Base-by-base conservation (phyloP, 139 green algal genomes). In the Pleodorina starrii region DNA sequence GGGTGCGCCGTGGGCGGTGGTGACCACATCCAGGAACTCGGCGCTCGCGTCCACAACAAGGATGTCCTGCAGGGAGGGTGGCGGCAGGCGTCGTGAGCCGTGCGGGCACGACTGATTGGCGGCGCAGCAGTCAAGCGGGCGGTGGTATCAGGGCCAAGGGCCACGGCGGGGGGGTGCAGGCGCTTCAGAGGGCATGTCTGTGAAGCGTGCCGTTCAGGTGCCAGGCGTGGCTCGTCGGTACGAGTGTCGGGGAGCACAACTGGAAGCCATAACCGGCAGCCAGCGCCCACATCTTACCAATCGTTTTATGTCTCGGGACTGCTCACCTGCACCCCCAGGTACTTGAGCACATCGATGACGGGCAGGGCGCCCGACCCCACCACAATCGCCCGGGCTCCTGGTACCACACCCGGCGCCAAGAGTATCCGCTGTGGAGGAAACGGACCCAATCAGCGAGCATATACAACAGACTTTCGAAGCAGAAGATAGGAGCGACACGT, bases 11-110 rank as follows among this genome's bases (percentile, higher is more conserved):
- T 84, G 46, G 23, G 89, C 42, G 50, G 76, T 51, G 51, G 23
- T 63, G 50, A 50, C 54, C 92, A 85, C 68, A 76, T 66, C 14
- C 42, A 97, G 54, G 91, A 96, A 94, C 14, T 82, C 80, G 3
- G 74, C 42, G 17, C 80, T 89, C 16, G 93, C 38, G 68, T 97
- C 95, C 11, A 97, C 93, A 1, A 92, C 93, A 27, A 94, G 69
- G 21, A 97, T 94, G 90, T 97, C 95, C 17, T 68, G 82, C 3
- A 0, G 79, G 35, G 21, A n/a, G n/a, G 35, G 63, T 60, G 51
- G 51, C n/a, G n/a, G n/a, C n/a, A n/a, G n/a, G n/a, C n/a, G n/a
- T n/a, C n/a, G n/a, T n/a, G n/a, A n/a, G n/a, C n/a, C n/a, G n/a
- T n/a, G n/a, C n/a, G n/a, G n/a, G n/a, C n/a, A n/a, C n/a, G n/a